These are phyloP conservation scores for Pseudocercospora fijiensis DNA, from an alignment of 2,329 filamentous ascomycete genomes.

Conservation along the genomic window DNA sequence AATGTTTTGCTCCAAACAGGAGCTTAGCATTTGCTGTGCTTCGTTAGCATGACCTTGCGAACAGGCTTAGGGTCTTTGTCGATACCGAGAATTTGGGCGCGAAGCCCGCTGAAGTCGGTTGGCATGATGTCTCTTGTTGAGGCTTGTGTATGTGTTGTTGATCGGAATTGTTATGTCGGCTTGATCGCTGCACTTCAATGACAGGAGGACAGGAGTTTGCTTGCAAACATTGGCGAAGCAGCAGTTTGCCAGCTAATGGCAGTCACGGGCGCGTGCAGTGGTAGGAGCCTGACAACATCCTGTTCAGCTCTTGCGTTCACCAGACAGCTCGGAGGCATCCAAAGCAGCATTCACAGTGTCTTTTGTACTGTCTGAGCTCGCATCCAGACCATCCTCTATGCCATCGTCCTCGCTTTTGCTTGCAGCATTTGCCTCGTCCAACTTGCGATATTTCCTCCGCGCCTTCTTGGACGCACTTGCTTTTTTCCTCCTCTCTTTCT, in stretches of 20 bases:
- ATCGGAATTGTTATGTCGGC: neutral
- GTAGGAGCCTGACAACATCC: neutral
- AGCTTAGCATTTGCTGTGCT: slow-evolving; percentile 27
- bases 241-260: neutral
- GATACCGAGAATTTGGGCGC: slow-evolving; percentile 25
- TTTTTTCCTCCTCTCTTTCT: slow-evolving; percentile 65
- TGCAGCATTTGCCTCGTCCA: slow-evolving; percentile 53
- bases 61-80: neutral
- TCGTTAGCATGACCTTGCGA: slow-evolving; percentile 5
- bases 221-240: neutral
- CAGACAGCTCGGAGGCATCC: neutral
- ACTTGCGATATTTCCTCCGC: slow-evolving; percentile 70
- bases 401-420: slow-evolving; percentile 10
- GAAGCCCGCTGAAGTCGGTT: slow-evolving; percentile 21
- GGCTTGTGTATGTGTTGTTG: neutral
- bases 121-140: slow-evolving; percentile 11
- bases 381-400: neutral
- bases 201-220: neutral
- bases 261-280: neutral
- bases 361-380: too few relatives aligned
- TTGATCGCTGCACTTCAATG: neutral
- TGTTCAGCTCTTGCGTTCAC: neutral
- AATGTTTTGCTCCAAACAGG: slow-evolving; percentile 19
- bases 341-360: neutral
- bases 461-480: slow-evolving; percentile 80